Conservation (phyloP, 306 rosid species). For the Fragaria vesca region DNA sequence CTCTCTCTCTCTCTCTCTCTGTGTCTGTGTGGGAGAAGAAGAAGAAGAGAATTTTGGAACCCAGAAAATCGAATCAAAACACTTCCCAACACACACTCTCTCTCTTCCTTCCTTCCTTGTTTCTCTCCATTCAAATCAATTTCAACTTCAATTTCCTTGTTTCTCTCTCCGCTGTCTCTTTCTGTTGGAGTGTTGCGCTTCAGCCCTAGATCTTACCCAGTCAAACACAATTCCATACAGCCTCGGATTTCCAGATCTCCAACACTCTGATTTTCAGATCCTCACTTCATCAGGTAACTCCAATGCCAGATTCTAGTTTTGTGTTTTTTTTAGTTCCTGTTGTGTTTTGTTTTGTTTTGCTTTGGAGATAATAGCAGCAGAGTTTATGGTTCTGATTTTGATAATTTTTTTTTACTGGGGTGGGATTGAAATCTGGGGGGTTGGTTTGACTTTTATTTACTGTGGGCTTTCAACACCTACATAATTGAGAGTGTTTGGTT, state of each 20-base stretch:
- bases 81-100: background rate
- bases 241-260: slow-evolving; percentile 33
- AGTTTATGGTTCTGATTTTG: slow-evolving; percentile 32
- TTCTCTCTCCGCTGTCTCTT: background rate
- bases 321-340: slow-evolving; percentile 8
- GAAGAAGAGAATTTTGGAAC: background rate
- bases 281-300: slow-evolving; percentile 31
- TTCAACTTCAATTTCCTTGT: background rate
- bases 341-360: background rate
- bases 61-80: background rate
- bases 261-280: slow-evolving; percentile 28
- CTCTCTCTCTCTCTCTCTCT: too few relatives aligned
- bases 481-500: slow-evolving; percentile 21
- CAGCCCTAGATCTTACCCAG: slow-evolving; percentile 44
- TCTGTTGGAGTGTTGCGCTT: background rate
- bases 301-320: background rate
- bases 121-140: background rate
- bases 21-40: background rate
- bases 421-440: slow-evolving; percentile 17
- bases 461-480: background rate
- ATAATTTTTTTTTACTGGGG: background rate
- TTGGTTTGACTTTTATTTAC: slow-evolving; percentile 28
- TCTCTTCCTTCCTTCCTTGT: background rate
- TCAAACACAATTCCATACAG: background rate
- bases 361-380: slow-evolving; percentile 3